Evolutionary conservation across 345 rosid genomes (phyloP), one percentile per base, ranked within the genome.

Genomic region (Pistacia vera): DNA sequence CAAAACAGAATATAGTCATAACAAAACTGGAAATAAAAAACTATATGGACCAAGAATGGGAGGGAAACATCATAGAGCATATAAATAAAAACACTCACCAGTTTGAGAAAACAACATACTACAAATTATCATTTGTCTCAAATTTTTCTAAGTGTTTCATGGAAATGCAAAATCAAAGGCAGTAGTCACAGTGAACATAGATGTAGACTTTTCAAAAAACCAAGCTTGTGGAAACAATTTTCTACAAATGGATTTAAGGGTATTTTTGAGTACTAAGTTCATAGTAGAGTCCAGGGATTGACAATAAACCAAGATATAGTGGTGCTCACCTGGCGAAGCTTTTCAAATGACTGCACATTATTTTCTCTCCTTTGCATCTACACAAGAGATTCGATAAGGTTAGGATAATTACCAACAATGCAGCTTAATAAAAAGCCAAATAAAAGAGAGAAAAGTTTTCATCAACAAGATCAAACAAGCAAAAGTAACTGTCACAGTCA

Each of bases 301-400:
- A 49, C 55, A 22, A 63, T 67, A 17, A 59, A 36, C 30, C 20
- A 14, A 58, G 74, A 72, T 55, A 38, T 65, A 62, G 36, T 22
- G 73, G 75, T 63, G 48, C 85, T 81, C 38, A 93, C 99, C 91
- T 96, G 99, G 57, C 99, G 97, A 83, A 96, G 94, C 91, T 96
- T 96, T 84, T 96, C 98, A 85, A 96, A 96, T 73, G 97, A 96
- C 80, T 93, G 99, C 75, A 93, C 98, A 76, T 93, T 96, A 83
- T 96, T 96, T 88, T 96, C 99, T 85, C 99, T 96, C 85, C 99
- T 87, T 81, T 93, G 99, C 99, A 96, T 93, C 98, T 96, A 80
- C 20, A 71, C n/a, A 78, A 78, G 63, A 72, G 57, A 80, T 41
- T 30, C 62, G n/a, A 16, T 33, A 71, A 63, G 9, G 28, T 73